Evolutionary conservation across 2,329 filamentous ascomycete genomes (phyloP), one percentile per base, ranked within the genome.

Genomic region (Achaetomium macrosporum): DNA sequence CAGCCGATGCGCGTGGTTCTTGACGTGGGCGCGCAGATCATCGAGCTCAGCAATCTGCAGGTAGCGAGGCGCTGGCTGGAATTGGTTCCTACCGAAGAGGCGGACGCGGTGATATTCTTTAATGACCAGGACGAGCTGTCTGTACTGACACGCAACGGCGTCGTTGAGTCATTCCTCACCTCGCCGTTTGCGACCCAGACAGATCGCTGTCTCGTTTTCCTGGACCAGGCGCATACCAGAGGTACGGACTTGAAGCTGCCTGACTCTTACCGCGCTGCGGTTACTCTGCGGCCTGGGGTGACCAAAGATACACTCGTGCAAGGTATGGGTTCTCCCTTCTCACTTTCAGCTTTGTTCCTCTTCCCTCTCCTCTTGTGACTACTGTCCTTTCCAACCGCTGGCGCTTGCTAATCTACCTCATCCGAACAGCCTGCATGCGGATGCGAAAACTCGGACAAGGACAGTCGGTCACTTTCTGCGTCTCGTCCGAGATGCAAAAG

Each of bases 261-360:
- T 0, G 51, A 52, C 0, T 5, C 75, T 12, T 84, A 83, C 57
- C 71, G 80, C 0, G 87, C 85, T 0, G 82, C 81, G 0, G 81
- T 90, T 0, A 90, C 85, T 0, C 64, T 92, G 0, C 85, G 86
- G 0, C 73, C 82, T 0, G 71, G 73, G 4, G 58, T 89, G 1
- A 85, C 81, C 0, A 91, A 90, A 56, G 87, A 91, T 55, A 71
- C 76, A 13, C 64, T 89, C 0, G 79, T 84, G 0, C 86, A 90
- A 76, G 84, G 82, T 82, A 69, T 63, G 71, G 13, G n/a, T 40
- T 17, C 12, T 10, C 5, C 20, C 31, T 45, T 43, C 17, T 1
- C 13, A 15, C 11, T 16, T 20, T 11, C 25, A 12, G 13, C 4
- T 45, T 25, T 36, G 17, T 33, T 25, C 5, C 35, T 35, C 5